These are phyloP conservation scores for Plasmodium coatneyi DNA, from an alignment of 169 alveolate species.

Conservation along the genomic window DNA sequence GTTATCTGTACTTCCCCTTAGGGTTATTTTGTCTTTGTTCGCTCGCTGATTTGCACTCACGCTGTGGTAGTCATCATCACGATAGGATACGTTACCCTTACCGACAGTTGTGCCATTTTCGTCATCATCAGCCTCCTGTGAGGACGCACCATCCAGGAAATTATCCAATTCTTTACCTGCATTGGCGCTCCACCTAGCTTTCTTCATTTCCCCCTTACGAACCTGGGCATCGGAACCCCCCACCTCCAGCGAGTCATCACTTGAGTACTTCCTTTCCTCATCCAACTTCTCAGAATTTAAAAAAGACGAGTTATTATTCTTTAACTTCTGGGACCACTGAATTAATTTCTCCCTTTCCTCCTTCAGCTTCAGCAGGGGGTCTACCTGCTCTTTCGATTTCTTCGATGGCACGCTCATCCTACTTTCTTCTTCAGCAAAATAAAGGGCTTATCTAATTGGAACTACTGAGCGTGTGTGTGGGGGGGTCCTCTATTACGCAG, in stretches of 20 bases:
- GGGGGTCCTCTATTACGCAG: not conserved
- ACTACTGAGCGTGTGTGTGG: not conserved
- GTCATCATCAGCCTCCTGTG: not conserved
- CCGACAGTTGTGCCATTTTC: not conserved
- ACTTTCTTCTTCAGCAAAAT: not conserved
- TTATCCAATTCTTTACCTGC: not conserved
- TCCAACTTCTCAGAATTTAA: slow-evolving; percentile 34
- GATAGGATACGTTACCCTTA: not conserved
- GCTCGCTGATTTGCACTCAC: not conserved
- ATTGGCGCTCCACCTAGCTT: not conserved
- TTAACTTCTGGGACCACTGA: slow-evolving; percentile 68
- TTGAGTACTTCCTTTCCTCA: slow-evolving; percentile 27
- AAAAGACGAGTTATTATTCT: slow-evolving; percentile 57
- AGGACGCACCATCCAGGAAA: not conserved
- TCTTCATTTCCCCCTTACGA: not conserved
- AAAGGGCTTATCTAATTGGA: not conserved
- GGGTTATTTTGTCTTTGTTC: not conserved
- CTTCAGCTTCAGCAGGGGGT: slow-evolving; percentile 43
- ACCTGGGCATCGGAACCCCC: not conserved
- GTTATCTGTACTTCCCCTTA: not conserved
- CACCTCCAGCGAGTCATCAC: slow-evolving; percentile 36
- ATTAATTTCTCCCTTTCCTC: slow-evolving; percentile 68
- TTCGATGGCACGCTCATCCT: not conserved
- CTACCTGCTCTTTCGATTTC: not conserved
- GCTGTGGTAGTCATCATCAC: not conserved